Evolutionary conservation across 1,284 basidiomycete species (phyloP).

Genomic region (Ustilago curta): DNA sequence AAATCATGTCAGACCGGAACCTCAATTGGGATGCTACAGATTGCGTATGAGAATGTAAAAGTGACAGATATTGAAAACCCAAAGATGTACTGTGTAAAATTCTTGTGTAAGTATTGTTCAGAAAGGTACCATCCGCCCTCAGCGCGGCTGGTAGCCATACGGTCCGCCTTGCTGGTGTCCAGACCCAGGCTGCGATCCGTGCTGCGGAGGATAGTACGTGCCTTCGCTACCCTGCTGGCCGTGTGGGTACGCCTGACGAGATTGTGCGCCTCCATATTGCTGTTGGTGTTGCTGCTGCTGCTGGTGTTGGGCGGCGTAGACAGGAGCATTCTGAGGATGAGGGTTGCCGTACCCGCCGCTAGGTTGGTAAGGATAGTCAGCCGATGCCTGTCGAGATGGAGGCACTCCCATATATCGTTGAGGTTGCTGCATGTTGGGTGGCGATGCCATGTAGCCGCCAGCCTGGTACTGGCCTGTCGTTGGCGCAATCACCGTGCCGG

Average conservation of each 20-base stretch:
- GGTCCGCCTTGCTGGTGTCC: constrained; percentile 15
- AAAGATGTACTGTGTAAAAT: not conserved
- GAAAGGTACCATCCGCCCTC: not conserved
- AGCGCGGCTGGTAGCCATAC: constrained; percentile 35
- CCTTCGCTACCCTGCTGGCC: constrained; percentile 33
- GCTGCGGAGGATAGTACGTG: constrained; percentile 21
- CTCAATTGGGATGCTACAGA: not conserved
- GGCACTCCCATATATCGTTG: constrained; percentile 27
- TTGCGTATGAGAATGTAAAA: constrained; percentile 1
- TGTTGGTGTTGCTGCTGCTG: constrained; percentile 25
- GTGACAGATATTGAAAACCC: constrained; percentile 2
- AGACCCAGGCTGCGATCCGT: constrained; percentile 33
- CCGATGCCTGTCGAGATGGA: constrained; percentile 32
- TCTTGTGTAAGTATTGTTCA: not conserved
- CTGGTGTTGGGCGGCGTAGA: constrained; percentile 16
- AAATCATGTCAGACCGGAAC: not conserved
- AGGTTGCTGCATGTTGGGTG: constrained; percentile 26
- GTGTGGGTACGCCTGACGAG: constrained; percentile 24
- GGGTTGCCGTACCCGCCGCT: constrained; percentile 16
- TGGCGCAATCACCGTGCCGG: constrained; percentile 37
- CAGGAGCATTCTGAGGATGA: constrained; percentile 20
- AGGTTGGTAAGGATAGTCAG: constrained; percentile 39
- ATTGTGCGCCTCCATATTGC: constrained; percentile 17
- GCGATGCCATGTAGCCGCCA: constrained; percentile 29
- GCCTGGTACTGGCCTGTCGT: constrained; percentile 21